Percentiles rank a stretch among this genome's conserved stretches.
These are phyloP conservation scores for Aureobasidium musti DNA, from an alignment of 2,329 filamentous ascomycete species.

Conservation along the genomic window DNA sequence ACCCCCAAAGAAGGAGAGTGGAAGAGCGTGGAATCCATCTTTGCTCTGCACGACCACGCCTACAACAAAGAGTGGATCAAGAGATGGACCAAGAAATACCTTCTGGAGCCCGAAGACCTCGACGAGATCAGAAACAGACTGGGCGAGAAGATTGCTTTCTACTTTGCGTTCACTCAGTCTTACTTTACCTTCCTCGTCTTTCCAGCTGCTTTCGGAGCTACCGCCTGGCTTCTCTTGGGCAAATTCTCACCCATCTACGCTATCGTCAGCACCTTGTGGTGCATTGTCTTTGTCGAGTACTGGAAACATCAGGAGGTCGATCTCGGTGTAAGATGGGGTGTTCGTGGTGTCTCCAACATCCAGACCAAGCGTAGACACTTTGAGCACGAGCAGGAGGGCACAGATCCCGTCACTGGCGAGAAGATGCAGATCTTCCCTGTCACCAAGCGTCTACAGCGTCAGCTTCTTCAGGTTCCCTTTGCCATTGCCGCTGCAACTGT, in stretches of 20 bases:
- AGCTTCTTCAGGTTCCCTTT: conserved; percentile 83
- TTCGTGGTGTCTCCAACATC: conserved; percentile 78
- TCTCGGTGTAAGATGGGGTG: conserved; percentile 83
- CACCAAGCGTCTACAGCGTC: conserved; percentile 71
- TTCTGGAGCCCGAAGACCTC: conserved; percentile 51
- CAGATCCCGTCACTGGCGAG: conserved; percentile 82
- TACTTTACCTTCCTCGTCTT: conserved; percentile 87
- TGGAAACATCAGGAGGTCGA: conserved; percentile 95
- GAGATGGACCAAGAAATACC: conserved; percentile 53
- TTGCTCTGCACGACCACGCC: conserved; percentile 53
- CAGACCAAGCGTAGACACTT: conserved; percentile 78
- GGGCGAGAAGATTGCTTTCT: conserved; percentile 74
- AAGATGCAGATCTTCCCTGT: conserved; percentile 73
- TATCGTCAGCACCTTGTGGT: conserved; percentile 78
- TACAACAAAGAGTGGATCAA: conserved; percentile 58
- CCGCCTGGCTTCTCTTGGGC: conserved; percentile 78
- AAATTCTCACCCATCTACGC: conserved; percentile 82
- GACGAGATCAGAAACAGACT: conserved; percentile 55
- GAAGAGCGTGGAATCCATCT: conserved; percentile 53
- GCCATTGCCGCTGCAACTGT: conserved; percentile 70
- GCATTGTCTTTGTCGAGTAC: conserved; percentile 86
- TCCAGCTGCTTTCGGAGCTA: conserved; percentile 74
- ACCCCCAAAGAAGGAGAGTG: conserved; percentile 54
- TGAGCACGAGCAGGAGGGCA: conserved; percentile 71
- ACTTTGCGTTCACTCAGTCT: conserved; percentile 90